Base-by-base conservation (phyloP, 805 yeast species). In the Teunomyces stri region DNA sequence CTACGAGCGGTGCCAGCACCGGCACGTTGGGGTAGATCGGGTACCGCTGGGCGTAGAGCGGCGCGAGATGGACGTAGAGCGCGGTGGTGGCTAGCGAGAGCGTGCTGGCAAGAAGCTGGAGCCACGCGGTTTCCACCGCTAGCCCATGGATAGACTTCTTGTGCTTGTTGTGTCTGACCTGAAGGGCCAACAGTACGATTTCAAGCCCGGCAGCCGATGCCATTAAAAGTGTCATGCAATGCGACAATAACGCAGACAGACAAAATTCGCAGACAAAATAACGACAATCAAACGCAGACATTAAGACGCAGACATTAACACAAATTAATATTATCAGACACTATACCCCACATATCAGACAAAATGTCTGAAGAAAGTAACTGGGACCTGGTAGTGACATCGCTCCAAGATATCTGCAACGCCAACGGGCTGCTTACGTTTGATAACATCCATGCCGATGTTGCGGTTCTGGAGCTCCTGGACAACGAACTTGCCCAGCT, bases 381-480 rank as follows among this genome's bases (percentile, higher is more conserved):
- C 55, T 85, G 92, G 92, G 87, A 82, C 55, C 75, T 78, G 27
- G 83, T 83, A 5, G 69, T 82, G 2, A 75, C 89, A 5, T 81
- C 86, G 1, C 66, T 85, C 15, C 90, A 85, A 59, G 90, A 85
- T 54, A 74, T 84, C 9, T 81, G 81, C 61, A 84, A 80, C 51
- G 72, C 81, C 22, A 83, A 83, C 56, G 87, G 81, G 54, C 70
- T 76, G 11, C 60, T 70, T 4, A 62, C 77, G 2, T 78, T 85
- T 47, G 84, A 82, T 51, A 59, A 64, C 37, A 51, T 61, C n/a
- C 61, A 64, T 51, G 54, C 53, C 6, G 54, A 61, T 11, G 62
- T 60, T 1, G 65, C 58, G 35, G 56, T 68, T 12, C 59, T 60
- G n/a, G 64, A 60, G 13, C 45, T 68, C 51, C 53, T 63, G 22